A percentile compares a stretch with the other conserved stretches of the same genome.
These are phyloP conservation scores for Kokia cookei DNA, from an alignment of 441 rosid genomes.

Conservation along the genomic window DNA sequence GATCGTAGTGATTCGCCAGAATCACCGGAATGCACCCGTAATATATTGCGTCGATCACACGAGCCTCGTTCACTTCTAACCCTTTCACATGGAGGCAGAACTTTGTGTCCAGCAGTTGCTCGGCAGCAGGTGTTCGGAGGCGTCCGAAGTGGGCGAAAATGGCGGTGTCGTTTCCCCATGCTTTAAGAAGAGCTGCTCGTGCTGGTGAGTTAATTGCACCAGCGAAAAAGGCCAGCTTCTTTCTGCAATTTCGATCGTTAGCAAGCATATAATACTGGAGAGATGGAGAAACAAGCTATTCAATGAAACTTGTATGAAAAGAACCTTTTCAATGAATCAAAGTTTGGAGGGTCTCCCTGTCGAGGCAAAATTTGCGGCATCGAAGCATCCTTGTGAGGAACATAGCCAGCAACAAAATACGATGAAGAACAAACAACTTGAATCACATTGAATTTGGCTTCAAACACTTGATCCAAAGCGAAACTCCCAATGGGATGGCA, in stretches of 20 bases:
- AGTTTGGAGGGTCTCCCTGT: conserved; percentile 34
- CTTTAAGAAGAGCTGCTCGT: conserved; percentile 38
- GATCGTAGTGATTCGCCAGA: conserved; percentile 59
- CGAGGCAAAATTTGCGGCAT: conserved; percentile 73
- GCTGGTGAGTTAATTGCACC: conserved; percentile 55
- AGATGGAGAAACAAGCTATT: no score
- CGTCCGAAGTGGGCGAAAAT: conserved; percentile 40
- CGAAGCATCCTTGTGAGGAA: conserved; percentile 55
- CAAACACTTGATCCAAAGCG: conserved; percentile 40
- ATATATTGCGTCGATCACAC: conserved; percentile 44
- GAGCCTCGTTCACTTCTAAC: conserved; percentile 63
- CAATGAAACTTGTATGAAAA: neutral
- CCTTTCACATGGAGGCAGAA: conserved; percentile 70
- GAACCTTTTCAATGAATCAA: conserved; percentile 25
- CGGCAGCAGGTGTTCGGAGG: conserved; percentile 34
- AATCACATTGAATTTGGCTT: conserved; percentile 48
- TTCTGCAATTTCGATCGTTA: conserved; percentile 23
- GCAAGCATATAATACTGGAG: no score
- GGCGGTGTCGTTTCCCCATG: conserved; percentile 49
- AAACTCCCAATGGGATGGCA: conserved; percentile 57
- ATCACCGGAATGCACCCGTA: conserved; percentile 62
- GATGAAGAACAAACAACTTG: conserved; percentile 66
- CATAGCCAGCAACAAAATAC: conserved; percentile 43
- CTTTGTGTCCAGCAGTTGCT: conserved; percentile 44
- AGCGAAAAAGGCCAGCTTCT: conserved; percentile 56